A percentile compares a stretch with the other conserved stretches of the same genome.
phyloP scores from a whole-genome alignment of 345 rosid species.

The Fremontodendron californicum region DNA sequence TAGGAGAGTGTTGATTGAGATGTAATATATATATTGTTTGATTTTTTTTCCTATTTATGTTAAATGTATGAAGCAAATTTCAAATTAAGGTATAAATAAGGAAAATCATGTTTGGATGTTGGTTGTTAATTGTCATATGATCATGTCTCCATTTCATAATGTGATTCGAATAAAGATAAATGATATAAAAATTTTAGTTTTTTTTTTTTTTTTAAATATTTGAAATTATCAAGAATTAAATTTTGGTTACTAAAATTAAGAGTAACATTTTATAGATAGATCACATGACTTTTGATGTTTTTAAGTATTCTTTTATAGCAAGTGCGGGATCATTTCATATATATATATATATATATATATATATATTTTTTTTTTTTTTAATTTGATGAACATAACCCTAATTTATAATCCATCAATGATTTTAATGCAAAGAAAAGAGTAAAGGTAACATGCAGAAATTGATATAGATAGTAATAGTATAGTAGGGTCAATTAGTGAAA shows the following conservation, averaged over 20 bases:
- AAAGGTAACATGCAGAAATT: background rate
- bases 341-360: no score
- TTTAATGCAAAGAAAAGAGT: background rate
- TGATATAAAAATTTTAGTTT: no score
- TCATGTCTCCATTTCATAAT: conserved; percentile 2
- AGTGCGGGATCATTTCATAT: no score
- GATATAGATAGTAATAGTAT: background rate
- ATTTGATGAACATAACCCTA: no score
- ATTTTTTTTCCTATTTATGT: background rate
- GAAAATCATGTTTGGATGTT: background rate
- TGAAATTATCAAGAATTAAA: no score
- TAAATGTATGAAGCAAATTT: background rate
- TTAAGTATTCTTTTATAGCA: no score
- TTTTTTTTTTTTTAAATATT: no score
- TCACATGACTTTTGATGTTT: no score
- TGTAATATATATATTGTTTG: background rate
- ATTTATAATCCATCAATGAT: background rate
- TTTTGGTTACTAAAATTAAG: no score
- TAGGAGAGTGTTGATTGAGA: background rate
- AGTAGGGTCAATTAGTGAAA: background rate
- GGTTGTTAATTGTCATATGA: conserved; percentile 2
- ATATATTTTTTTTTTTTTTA: no score
- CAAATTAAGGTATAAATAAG: background rate
- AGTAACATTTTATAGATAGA: no score
- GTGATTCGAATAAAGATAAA: no score